A percentile compares a stretch with the other conserved stretches of the same genome.
Evolutionary conservation across 73 alveolate genomes (phyloP).

Genomic region (Blepharisma japonicum): DNA sequence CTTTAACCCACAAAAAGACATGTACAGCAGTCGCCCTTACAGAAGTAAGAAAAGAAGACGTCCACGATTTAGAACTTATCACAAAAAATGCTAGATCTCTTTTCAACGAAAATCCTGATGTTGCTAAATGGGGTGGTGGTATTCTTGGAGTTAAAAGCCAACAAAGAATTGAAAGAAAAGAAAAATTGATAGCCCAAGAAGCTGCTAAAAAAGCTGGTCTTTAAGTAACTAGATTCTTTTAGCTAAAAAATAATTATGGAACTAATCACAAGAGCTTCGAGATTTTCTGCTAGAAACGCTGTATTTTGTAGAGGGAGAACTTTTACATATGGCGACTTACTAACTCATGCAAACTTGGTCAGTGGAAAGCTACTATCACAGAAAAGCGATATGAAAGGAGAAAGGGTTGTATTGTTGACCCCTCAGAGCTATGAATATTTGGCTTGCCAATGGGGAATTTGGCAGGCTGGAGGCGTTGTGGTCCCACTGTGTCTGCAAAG

Average conservation of each 20-base stretch:
- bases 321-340: background rate
- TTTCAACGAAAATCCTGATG: conserved; percentile 59
- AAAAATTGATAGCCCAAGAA: conserved; percentile 44
- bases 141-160: conserved; percentile 67
- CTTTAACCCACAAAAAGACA: conserved; percentile 92
- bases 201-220: conserved; percentile 55
- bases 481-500: background rate
- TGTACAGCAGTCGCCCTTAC: conserved; percentile 96
- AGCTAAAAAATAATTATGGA: no score
- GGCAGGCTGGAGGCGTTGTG: background rate
- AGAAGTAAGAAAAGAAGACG: conserved; percentile 92
- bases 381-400: background rate
- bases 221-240: conserved; percentile 17
- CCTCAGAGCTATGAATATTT: background rate
- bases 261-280: background rate
- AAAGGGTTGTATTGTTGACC: background rate
- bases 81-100: conserved; percentile 63
- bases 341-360: background rate
- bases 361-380: background rate
- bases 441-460: conserved; percentile 6
- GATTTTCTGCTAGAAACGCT: background rate
- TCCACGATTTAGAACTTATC: conserved; percentile 72
- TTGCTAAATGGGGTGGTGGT: conserved; percentile 62
- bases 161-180: conserved; percentile 51
- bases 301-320: background rate